Evolutionary conservation across 2,329 filamentous ascomycete species (phyloP).

Genomic region (Beauveria medogensis): DNA sequence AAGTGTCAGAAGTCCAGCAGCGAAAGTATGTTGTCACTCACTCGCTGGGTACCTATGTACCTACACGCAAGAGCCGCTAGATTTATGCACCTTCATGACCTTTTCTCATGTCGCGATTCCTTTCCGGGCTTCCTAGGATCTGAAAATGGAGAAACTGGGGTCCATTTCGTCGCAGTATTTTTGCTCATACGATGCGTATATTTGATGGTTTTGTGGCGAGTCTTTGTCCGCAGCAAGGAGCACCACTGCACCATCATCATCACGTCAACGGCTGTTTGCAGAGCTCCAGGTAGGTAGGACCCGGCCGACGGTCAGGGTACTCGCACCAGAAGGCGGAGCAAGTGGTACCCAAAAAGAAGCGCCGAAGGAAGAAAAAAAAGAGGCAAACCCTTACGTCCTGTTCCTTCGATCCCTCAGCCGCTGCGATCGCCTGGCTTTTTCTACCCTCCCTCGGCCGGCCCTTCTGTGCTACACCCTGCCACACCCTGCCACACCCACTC

Average conservation of each 20-base stretch:
- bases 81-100: not conserved
- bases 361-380: not conserved
- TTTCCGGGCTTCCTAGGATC: not conserved
- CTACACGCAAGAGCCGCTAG: too few relatives aligned
- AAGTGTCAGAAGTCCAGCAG: too few relatives aligned
- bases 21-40: too few relatives aligned
- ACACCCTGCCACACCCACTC: not conserved
- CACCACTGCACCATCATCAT: not conserved
- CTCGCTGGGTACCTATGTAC: too few relatives aligned
- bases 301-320: too few relatives aligned
- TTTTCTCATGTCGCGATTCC: not conserved
- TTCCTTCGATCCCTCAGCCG: not conserved
- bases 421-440: not conserved
- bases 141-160: not conserved
- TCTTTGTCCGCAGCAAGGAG: not conserved
- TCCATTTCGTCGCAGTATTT: too few relatives aligned
- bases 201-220: not conserved
- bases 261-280: not conserved
- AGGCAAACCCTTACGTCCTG: not conserved
- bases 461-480: slow-evolving; percentile 6
- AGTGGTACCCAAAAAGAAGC: not conserved
- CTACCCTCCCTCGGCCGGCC: not conserved
- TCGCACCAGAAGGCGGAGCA: too few relatives aligned
- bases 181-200: not conserved
- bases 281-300: too few relatives aligned